Evolutionary conservation across 2,329 filamentous ascomycete genomes (phyloP).

Genomic region (Stachybotrys elegans): DNA sequence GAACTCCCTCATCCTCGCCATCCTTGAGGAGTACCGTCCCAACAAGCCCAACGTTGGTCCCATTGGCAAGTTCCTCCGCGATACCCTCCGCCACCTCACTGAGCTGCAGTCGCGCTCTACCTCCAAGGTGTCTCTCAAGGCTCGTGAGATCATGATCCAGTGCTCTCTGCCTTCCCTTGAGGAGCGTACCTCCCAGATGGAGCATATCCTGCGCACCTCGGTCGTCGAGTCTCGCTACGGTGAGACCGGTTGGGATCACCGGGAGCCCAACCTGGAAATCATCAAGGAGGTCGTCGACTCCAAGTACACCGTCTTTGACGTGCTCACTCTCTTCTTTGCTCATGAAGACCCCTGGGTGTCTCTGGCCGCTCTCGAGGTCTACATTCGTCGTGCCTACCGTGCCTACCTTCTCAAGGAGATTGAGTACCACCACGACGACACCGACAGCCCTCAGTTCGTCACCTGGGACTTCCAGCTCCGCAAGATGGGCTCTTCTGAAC

Average conservation of each 20-base stretch:
- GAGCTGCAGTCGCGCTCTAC: conserved; percentile 77
- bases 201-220: conserved; percentile 93
- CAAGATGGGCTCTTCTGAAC: conserved; percentile 89
- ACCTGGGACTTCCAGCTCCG: conserved; percentile 95
- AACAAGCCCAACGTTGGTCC: conserved; percentile 90
- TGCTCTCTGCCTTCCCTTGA: conserved; percentile 93
- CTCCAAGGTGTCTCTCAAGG: conserved; percentile 95
- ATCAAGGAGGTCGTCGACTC: conserved; percentile 98
- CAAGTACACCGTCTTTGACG: conserved; percentile 97
- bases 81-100: conserved; percentile 76
- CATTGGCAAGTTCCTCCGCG: conserved; percentile 81
- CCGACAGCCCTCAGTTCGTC: conserved; percentile 63
- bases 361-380: conserved; percentile 89
- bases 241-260: conserved; percentile 93
- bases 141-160: conserved; percentile 94
- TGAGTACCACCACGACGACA: conserved; percentile 81
- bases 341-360: conserved; percentile 94
- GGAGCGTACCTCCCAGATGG: conserved; percentile 93
- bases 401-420: conserved; percentile 89
- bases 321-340: conserved; percentile 89
- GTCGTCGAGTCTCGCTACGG: conserved; percentile 97
- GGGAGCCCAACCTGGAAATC: conserved; percentile 82
- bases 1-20: conserved; percentile 87
- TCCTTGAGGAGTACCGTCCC: conserved; percentile 89
- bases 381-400: conserved; percentile 93